Conservation (phyloP, 768 basidiomycete genomes). For the Sistotremastrum niveocremeum region DNA sequence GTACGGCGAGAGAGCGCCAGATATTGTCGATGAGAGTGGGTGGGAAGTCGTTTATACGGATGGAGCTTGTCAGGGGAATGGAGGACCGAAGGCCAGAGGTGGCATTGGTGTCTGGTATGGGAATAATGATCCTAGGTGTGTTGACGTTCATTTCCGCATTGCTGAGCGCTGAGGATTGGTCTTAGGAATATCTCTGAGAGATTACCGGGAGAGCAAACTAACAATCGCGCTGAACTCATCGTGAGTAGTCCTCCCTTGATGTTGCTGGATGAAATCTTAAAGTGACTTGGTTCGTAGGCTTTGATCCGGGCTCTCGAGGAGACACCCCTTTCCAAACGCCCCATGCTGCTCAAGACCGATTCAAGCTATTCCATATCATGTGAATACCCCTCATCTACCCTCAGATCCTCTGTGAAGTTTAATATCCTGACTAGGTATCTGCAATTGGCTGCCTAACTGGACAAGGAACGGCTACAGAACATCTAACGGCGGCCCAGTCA, state of each 20-base stretch:
- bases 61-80: constrained; percentile 81
- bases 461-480: constrained; percentile 34
- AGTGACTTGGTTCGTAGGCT: constrained; percentile 37
- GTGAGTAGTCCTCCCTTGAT: constrained; percentile 30
- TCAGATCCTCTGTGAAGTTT: neutral
- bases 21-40: constrained; percentile 13
- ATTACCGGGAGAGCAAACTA: constrained; percentile 74
- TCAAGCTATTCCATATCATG: constrained; percentile 76
- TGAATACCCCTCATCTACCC: constrained; percentile 14
- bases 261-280: too few species aligned
- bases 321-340: constrained; percentile 36
- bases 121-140: constrained; percentile 43
- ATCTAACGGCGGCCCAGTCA: constrained; percentile 40
- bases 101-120: constrained; percentile 93
- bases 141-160: neutral
- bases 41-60: constrained; percentile 65
- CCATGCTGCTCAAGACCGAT: constrained; percentile 72
- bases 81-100: constrained; percentile 47
- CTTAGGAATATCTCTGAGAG: constrained; percentile 69
- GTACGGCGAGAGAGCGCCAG: too few species aligned
- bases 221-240: constrained; percentile 80
- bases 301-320: constrained; percentile 76
- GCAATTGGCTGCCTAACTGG: constrained; percentile 63
- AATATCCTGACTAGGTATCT: constrained; percentile 36
- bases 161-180: too few species aligned